Conservation (phyloP, 106 monocot species). For the Xerophyta viscosa region DNA sequence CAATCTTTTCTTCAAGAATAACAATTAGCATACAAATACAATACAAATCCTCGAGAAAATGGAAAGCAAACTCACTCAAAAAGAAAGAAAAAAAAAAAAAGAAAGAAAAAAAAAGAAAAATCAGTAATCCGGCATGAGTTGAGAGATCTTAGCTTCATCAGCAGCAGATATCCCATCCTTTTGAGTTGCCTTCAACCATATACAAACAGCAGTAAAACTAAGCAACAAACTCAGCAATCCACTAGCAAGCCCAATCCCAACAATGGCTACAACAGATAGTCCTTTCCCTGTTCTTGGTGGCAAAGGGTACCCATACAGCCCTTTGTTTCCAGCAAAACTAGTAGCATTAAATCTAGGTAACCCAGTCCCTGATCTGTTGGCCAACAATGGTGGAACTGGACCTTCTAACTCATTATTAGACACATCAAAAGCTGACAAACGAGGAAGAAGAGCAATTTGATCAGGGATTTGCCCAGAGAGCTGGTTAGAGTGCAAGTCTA, state of each 20-base stretch:
- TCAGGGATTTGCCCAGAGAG: slow-evolving; percentile 52
- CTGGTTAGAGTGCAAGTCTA: slow-evolving; percentile 60
- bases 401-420: slow-evolving; percentile 49
- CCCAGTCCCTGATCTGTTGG: slow-evolving; percentile 22
- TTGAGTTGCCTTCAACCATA: slow-evolving; percentile 50
- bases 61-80: too few relatives aligned
- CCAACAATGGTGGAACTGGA: slow-evolving; percentile 29
- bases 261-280: slow-evolving; percentile 46
- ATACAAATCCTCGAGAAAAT: too few relatives aligned
- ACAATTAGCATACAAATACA: too few relatives aligned
- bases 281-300: slow-evolving; percentile 23
- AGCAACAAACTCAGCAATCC: slow-evolving; percentile 50
- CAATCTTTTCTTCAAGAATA: too few relatives aligned
- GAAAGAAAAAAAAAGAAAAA: slow-evolving; percentile 2
- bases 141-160: slow-evolving; percentile 52
- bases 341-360: slow-evolving; percentile 47
- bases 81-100: slow-evolving; percentile 2
- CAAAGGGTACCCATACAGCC: slow-evolving; percentile 52
- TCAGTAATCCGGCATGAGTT: slow-evolving; percentile 48
- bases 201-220: slow-evolving; percentile 63
- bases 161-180: slow-evolving; percentile 3
- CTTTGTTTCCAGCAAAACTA: slow-evolving; percentile 55
- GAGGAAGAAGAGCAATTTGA: slow-evolving; percentile 40
- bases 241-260: slow-evolving; percentile 62
- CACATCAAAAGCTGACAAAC: slow-evolving; percentile 57